Evolutionary conservation across 176 grass and related monocot species (phyloP).

Genomic region (sorghum (Sorghum bicolor)): Sorghum_bicolor_NCBIv3 NC_012875.2:56975001-56975500

Average conservation of each 20-base stretch:
- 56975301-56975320: neutral
- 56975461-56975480: too few species aligned
- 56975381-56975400: too few species aligned
- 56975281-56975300: neutral
- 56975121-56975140: slow-evolving; percentile 8
- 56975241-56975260: neutral
- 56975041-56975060: neutral
- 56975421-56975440: neutral
- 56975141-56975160: neutral
- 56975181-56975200: slow-evolving; percentile 1
- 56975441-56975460: neutral
- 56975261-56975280: neutral
- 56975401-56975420: too few species aligned
- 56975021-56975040: too few species aligned
- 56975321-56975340: slow-evolving; percentile 27
- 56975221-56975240: slow-evolving; percentile 2
- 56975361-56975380: too few species aligned
- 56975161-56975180: slow-evolving; percentile 13
- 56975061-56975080: neutral
- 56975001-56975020: too few species aligned
- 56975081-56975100: neutral
- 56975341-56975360: too few species aligned
- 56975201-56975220: slow-evolving; percentile 1
- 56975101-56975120: slow-evolving; percentile 1
- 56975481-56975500: neutral